Evolutionary conservation across 768 basidiomycete genomes (phyloP).

Genomic region (Lactarius akahatsu): DNA sequence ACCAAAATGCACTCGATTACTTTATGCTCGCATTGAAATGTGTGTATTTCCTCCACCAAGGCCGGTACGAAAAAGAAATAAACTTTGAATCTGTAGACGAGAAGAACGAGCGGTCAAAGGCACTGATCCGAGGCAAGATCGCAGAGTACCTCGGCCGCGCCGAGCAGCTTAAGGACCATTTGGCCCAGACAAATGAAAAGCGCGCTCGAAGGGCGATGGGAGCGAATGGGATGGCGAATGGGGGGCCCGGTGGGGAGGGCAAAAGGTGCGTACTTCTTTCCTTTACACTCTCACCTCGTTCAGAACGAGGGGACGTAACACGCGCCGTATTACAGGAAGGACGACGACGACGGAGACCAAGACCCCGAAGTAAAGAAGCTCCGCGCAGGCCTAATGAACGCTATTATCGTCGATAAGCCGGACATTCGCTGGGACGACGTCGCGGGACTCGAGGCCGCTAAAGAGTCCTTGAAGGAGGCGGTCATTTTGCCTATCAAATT

Average conservation of each 20-base stretch:
- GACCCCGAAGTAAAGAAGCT: slow-evolving; percentile 97
- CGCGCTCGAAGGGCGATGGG: slow-evolving; percentile 50
- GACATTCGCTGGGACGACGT: slow-evolving; percentile 99
- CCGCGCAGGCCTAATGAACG: slow-evolving; percentile 82
- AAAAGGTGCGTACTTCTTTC: slow-evolving; percentile 38
- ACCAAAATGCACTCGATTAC: slow-evolving; percentile 94
- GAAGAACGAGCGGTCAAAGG: slow-evolving; percentile 92
- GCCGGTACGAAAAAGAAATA: not conserved
- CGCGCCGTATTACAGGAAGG: slow-evolving; percentile 36
- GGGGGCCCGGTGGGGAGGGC: slow-evolving; percentile 38
- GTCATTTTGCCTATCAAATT: slow-evolving; percentile 99
- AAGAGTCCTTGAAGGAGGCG: slow-evolving; percentile 95
- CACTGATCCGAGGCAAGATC: slow-evolving; percentile 83
- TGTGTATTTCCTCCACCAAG: slow-evolving; percentile 38
- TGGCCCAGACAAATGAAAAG: slow-evolving; percentile 66
- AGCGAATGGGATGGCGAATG: slow-evolving; percentile 46
- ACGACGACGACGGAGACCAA: slow-evolving; percentile 64
- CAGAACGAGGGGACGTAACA: slow-evolving; percentile 10
- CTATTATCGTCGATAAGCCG: slow-evolving; percentile 90
- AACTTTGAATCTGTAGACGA: slow-evolving; percentile 53
- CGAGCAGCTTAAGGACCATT: slow-evolving; percentile 86
- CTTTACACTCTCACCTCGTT: not conserved
- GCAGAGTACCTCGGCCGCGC: slow-evolving; percentile 90
- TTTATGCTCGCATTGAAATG: slow-evolving; percentile 98
- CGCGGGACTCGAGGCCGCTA: slow-evolving; percentile 92